Evolutionary conservation across 805 yeast species (phyloP), one percentile per base, ranked within the genome.

Genomic region (Ogataea pilisensis): DNA sequence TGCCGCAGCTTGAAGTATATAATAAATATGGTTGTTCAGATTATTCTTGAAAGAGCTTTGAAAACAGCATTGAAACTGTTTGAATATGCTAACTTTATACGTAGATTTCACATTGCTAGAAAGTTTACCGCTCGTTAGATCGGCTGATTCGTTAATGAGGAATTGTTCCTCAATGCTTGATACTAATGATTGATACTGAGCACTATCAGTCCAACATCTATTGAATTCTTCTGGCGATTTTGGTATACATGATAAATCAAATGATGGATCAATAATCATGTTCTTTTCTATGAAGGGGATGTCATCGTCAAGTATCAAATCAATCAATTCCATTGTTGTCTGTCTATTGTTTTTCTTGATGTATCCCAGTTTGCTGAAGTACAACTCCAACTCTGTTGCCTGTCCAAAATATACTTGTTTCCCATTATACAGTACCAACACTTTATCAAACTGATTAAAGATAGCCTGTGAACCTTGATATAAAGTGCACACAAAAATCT

Each of bases 391-490:
- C 49, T 74, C 75, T 7, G 84, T 87, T 29, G 67, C 60, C 2
- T 54, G 57, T n/a, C 91, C 91, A 54, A 69, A 83, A 55, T 65
- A 83, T 37, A 84, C 69, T 61, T 82, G 85, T 38, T 69, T 64
- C 26, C 85, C 85, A 19, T 67, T 73, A 57, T 79, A 78, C 16
- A 82, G 55, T 9, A 82, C 76, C 17, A 73, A 61, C 8, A 77
- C 87, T 48, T 79, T 76, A 58, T 82, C 84, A 54, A 82, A 82
- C 39, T 73, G 61, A 30, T 76, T 72, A 58, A 78, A 82, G 41
- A 82, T 78, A 50, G 78, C 78, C 56, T 80, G 82, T 27, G 82
- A 75, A 43, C 84, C 82, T 61, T 80, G 86, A 24, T 57, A 57
- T 26, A 55, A 42, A 2, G 59, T 48, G 34, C 48, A 42, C 5